Evolutionary conservation across 2,329 filamentous ascomycete genomes (phyloP).

Genomic region (Paramyrothecium roridum): DNA sequence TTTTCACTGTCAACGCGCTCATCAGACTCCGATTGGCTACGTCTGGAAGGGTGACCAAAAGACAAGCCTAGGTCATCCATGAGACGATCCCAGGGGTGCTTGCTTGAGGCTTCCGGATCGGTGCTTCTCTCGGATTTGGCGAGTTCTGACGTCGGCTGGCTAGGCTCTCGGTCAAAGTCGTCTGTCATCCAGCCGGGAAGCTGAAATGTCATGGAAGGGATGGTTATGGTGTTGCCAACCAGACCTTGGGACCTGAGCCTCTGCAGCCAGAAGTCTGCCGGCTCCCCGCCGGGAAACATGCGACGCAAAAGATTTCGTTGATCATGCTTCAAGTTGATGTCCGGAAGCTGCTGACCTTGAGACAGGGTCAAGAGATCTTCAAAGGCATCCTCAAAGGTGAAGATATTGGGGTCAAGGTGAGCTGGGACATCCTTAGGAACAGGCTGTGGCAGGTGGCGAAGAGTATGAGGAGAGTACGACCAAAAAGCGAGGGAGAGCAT

Average conservation of each 20-base stretch:
- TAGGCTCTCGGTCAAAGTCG: background rate
- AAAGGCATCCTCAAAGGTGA: conserved; percentile 56
- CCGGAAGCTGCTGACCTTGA: conserved; percentile 37
- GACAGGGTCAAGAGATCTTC: conserved; percentile 52
- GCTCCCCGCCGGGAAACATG: conserved; percentile 37
- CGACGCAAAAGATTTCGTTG: conserved; percentile 32
- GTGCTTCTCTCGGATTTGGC: too few species aligned
- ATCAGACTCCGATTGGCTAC: too few species aligned
- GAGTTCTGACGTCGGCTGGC: background rate
- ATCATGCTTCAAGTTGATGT: conserved; percentile 31
- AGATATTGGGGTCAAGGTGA: conserved; percentile 31
- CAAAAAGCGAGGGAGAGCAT: conserved; percentile 19
- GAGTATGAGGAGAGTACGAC: conserved; percentile 26
- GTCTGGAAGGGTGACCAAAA: too few species aligned
- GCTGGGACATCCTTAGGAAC: conserved; percentile 39
- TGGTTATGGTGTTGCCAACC: conserved; percentile 25
- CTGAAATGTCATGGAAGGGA: conserved; percentile 6
- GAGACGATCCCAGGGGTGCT: background rate
- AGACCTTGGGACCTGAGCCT: conserved; percentile 34
- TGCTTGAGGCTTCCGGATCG: background rate
- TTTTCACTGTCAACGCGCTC: background rate
- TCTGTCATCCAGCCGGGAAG: conserved; percentile 4
- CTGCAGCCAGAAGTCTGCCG: conserved; percentile 38
- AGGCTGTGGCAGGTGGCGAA: conserved; percentile 44
- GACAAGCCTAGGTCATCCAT: background rate